Percentiles rank a stretch among this genome's conserved stretches.
Conservation (phyloP, 2,329 filamentous ascomycete species). For the Didymella exigua region DNA sequence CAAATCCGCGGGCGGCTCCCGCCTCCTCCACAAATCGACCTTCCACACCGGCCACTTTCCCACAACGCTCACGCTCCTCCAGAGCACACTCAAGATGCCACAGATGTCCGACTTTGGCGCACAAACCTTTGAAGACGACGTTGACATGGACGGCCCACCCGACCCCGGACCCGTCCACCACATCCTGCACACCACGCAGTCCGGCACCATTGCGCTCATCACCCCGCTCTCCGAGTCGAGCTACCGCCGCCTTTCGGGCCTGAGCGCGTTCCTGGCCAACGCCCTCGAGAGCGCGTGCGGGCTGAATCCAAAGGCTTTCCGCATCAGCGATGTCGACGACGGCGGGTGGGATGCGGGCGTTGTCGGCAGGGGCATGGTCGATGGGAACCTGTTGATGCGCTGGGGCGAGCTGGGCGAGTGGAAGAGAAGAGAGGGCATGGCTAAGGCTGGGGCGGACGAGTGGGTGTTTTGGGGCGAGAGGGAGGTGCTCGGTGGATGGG, state of each 20-base stretch:
- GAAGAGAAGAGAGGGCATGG: constrained; percentile 73
- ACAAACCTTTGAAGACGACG: constrained; percentile 36
- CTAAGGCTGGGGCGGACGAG: constrained; percentile 71
- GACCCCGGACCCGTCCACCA: constrained; percentile 32
- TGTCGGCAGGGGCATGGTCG: constrained; percentile 70
- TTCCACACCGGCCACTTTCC: constrained; percentile 86
- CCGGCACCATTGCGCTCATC: constrained; percentile 77
- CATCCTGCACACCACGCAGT: constrained; percentile 52
- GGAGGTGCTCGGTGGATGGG: constrained; percentile 67
- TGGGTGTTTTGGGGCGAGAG: constrained; percentile 74
- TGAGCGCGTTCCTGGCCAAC: constrained; percentile 79
- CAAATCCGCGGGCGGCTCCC: constrained; percentile 86
- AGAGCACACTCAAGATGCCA: constrained; percentile 63
- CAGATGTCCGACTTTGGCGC: constrained; percentile 33
- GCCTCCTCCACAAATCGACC: constrained; percentile 83
- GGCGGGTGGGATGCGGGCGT: constrained; percentile 44
- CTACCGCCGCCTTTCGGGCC: constrained; percentile 81
- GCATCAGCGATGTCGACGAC: constrained; percentile 58
- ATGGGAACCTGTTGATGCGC: constrained; percentile 74
- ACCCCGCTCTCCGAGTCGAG: constrained; percentile 77
- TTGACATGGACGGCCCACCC: constrained; percentile 33
- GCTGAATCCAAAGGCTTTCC: constrained; percentile 81
- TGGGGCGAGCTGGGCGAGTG: constrained; percentile 78
- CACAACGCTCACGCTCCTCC: constrained; percentile 75
- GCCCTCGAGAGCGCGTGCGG: constrained; percentile 77